A percentile compares a stretch with the other conserved stretches of the same genome.
Conservation (phyloP, 352 stramenopile genomes). For the Phytophthora tubulina region DNA sequence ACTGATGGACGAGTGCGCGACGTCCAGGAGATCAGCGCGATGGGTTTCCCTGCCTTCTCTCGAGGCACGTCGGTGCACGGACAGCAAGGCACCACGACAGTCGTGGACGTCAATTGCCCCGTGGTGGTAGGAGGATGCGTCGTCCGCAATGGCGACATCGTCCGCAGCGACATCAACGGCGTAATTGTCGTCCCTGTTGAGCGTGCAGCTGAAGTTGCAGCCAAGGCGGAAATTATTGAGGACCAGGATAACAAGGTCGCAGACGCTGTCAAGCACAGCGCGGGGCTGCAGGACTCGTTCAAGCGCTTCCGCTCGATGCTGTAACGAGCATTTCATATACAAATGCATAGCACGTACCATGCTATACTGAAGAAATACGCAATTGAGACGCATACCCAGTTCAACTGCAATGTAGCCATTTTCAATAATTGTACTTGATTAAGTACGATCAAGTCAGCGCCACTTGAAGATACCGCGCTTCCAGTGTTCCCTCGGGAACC, state of each 20-base stretch:
- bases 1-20: constrained; percentile 82
- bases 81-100: constrained; percentile 65
- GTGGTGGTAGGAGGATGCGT: constrained; percentile 79
- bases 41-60: constrained; percentile 78
- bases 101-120: constrained; percentile 71
- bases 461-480: constrained; percentile 45
- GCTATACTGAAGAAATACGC: too few species aligned
- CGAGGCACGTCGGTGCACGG: constrained; percentile 82
- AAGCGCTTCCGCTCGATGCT: constrained; percentile 75
- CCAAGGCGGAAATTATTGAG: constrained; percentile 80
- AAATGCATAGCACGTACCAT: too few species aligned
- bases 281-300: constrained; percentile 73
- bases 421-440: constrained; percentile 14
- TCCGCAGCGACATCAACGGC: constrained; percentile 83
- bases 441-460: constrained; percentile 1
- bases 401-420: constrained; percentile 2
- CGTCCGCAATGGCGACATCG: constrained; percentile 79
- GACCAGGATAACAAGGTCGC: constrained; percentile 86
- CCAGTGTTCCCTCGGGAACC: constrained; percentile 26
- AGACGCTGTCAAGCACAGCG: constrained; percentile 76
- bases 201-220: constrained; percentile 69
- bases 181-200: constrained; percentile 82
- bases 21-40: constrained; percentile 73
- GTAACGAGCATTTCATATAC: constrained; percentile 3
- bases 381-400: too few species aligned